Evolutionary conservation across 352 stramenopile genomes (phyloP).

Genomic region (Globisporangium canariense): DNA sequence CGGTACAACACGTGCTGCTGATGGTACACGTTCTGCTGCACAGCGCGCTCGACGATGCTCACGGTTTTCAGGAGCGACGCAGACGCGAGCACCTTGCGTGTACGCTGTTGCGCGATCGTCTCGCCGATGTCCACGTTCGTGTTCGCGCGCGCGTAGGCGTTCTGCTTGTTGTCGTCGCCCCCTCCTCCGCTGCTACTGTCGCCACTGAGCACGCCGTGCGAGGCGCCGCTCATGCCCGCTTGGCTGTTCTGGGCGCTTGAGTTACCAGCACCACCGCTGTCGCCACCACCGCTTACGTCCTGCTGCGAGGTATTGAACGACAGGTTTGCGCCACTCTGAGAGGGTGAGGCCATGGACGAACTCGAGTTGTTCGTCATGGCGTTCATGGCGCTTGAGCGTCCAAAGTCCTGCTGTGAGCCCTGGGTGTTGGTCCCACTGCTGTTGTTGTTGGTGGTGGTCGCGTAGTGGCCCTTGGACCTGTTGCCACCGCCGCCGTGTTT

Average conservation of each 20-base stretch:
- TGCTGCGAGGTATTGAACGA: slow-evolving; percentile 54
- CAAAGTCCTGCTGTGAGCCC: slow-evolving; percentile 32
- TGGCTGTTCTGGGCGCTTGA: slow-evolving; percentile 41
- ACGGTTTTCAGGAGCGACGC: slow-evolving; percentile 55
- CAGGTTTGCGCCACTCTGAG: slow-evolving; percentile 47
- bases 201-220: slow-evolving; percentile 37
- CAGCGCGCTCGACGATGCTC: slow-evolving; percentile 73
- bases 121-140: slow-evolving; percentile 72
- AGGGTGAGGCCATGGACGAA: slow-evolving; percentile 33
- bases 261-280: slow-evolving; percentile 27
- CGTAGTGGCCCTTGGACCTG: slow-evolving; percentile 17
- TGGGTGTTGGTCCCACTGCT: slow-evolving; percentile 16
- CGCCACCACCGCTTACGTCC: slow-evolving; percentile 20
- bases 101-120: slow-evolving; percentile 68
- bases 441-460: slow-evolving; percentile 24
- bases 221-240: slow-evolving; percentile 39
- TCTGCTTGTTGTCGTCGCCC: slow-evolving; percentile 39
- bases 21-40: slow-evolving; percentile 90
- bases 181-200: slow-evolving; percentile 24
- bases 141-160: slow-evolving; percentile 63
- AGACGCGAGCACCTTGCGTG: slow-evolving; percentile 56
- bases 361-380: slow-evolving; percentile 32
- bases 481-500: slow-evolving; percentile 6
- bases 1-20: slow-evolving; percentile 80
- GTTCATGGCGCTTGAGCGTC: slow-evolving; percentile 29